Conservation (phyloP, 2,329 filamentous ascomycete genomes). For the Fusarium floridanum region DNA sequence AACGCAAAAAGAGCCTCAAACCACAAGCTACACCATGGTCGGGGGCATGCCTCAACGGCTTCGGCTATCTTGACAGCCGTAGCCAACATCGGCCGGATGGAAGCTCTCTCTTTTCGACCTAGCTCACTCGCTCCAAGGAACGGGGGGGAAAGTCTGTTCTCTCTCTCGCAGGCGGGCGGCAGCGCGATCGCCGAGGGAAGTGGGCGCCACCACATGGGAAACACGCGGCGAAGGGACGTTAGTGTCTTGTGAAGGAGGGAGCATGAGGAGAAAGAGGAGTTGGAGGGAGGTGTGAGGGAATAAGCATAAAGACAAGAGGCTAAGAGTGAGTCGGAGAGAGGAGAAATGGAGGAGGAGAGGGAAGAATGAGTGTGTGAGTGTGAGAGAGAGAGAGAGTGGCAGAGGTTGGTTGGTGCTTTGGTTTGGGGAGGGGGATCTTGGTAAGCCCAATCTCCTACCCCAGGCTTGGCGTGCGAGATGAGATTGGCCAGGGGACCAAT, state of each 20-base stretch:
- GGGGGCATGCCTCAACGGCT: slow-evolving; percentile 39
- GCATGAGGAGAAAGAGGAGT: slow-evolving; percentile 17
- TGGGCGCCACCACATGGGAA: slow-evolving; percentile 47
- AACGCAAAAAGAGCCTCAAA: slow-evolving; percentile 21
- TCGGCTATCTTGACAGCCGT: slow-evolving; percentile 47
- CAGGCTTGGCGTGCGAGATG: slow-evolving; percentile 20
- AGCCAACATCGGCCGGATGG: slow-evolving; percentile 40
- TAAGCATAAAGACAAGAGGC: neutral
- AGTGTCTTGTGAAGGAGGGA: slow-evolving; percentile 18
- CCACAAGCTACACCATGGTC: neutral
- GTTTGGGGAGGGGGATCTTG: neutral
- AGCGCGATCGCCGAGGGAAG: slow-evolving; percentile 17
- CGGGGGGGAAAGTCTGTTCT: neutral
- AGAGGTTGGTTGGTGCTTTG: slow-evolving; percentile 25
- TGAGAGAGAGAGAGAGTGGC: neutral
- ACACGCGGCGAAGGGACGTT: slow-evolving; percentile 24
- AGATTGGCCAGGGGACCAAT: slow-evolving; percentile 12
- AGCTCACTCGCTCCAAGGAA: neutral
- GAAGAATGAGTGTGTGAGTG: neutral
- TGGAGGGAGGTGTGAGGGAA: slow-evolving; percentile 6
- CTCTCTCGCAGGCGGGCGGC: neutral
- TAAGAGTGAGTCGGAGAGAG: neutral
- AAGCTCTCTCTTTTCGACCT: slow-evolving; percentile 42
- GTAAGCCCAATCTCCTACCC: slow-evolving; percentile 27
- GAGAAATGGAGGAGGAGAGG: neutral